These are phyloP conservation scores for Lachancea thermotolerans DNA, from an alignment of 805 yeast species.

Conservation along the genomic window DNA sequence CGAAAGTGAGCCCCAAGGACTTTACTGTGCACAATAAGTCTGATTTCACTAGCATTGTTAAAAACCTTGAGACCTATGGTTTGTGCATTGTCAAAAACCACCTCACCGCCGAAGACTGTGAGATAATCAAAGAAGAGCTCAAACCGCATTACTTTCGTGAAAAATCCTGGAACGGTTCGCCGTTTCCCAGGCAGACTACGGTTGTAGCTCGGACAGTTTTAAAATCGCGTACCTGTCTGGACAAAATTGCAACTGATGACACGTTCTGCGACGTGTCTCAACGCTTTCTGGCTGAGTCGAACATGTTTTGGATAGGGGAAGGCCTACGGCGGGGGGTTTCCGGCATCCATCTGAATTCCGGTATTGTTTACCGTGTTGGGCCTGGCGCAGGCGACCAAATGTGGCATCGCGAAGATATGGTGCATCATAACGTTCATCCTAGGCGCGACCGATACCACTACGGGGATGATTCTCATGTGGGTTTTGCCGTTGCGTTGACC, in stretches of 20 bases:
- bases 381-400: conserved; percentile 27
- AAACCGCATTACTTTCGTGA: conserved; percentile 22
- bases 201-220: conserved; percentile 20
- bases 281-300: conserved; percentile 14
- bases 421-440: conserved; percentile 24
- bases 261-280: conserved; percentile 7
- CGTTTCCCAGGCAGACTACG: conserved; percentile 23
- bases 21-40: conserved; percentile 7
- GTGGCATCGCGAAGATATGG: conserved; percentile 27
- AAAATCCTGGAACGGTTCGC: conserved; percentile 21
- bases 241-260: conserved; percentile 10
- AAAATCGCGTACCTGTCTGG: conserved; percentile 11
- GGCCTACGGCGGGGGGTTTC: conserved; percentile 13
- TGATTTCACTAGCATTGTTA: conserved; percentile 5
- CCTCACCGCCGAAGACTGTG: conserved; percentile 11
- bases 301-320: conserved; percentile 17
- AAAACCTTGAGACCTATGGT: conserved; percentile 22
- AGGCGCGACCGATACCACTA: conserved; percentile 9
- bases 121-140: conserved; percentile 16
- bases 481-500: conserved; percentile 12
- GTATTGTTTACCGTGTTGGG: conserved; percentile 25
- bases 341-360: conserved; percentile 22
- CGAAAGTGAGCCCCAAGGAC: neutral
- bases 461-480: conserved; percentile 12
- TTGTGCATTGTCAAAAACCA: conserved; percentile 21